These are phyloP conservation scores for Euphorbia peplus DNA, from an alignment of 345 rosid species.

Conservation along the genomic window DNA sequence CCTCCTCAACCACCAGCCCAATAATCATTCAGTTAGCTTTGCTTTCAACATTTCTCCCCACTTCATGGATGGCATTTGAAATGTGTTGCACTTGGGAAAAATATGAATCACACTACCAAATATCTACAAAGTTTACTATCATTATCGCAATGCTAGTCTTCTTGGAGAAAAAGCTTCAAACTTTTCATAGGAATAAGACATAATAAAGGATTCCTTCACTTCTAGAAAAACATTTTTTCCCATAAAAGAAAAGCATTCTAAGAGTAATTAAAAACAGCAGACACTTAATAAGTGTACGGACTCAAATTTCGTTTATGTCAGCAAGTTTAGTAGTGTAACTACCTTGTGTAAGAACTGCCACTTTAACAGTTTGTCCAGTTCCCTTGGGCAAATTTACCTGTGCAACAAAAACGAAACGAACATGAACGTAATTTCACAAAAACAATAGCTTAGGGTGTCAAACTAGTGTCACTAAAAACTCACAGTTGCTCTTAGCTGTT, in stretches of 20 bases:
- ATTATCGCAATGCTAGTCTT: too few species aligned
- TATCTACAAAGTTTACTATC: too few species aligned
- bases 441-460: not conserved
- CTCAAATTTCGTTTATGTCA: not conserved
- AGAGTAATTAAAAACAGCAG: not conserved
- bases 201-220: too few species aligned
- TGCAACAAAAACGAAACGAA: conserved; percentile 13
- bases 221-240: not conserved
- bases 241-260: not conserved
- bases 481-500: conserved; percentile 94
- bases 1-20: too few species aligned
- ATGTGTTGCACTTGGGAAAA: too few species aligned
- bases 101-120: too few species aligned
- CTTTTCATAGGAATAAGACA: too few species aligned
- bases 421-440: not conserved
- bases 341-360: conserved; percentile 99
- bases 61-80: too few species aligned
- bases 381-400: conserved; percentile 97
- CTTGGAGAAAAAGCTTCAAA: too few species aligned
- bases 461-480: conserved; percentile 19
- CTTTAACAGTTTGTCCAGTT: conserved; percentile 87
- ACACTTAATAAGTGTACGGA: not conserved
- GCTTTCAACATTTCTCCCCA: too few species aligned
- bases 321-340: conserved; percentile 15
- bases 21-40: too few species aligned